Base-by-base conservation (phyloP, 139 green algal species). In the Chlorella sp. region DNA sequence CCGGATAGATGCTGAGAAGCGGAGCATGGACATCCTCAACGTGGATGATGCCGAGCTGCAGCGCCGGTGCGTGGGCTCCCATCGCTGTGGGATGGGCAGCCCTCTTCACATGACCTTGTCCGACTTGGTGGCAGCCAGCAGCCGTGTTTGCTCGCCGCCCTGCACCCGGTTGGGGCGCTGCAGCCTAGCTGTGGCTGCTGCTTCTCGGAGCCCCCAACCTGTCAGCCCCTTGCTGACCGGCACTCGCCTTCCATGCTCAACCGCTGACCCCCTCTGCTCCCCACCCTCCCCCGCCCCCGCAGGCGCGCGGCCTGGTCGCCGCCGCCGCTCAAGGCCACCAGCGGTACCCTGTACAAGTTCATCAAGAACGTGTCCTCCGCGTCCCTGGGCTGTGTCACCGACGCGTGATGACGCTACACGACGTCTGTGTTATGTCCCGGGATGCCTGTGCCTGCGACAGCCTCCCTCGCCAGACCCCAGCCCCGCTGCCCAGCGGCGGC, bases 271-370 rank as follows among this genome's bases (percentile, higher is more conserved):
- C 28, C 56, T n/a, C 30, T 34, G 41, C 40, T 56, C 3, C 1
- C 13, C 56, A 22, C 20, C 32, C 13, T 6, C 22, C 76, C 32
- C 36, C 4, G 30, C 41, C 0, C 40, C 41, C 41, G n/a, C 77
- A 83, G 77, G 67, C 80, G 90, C 1, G 86, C 82, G 1, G 90
- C 86, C 17, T 99, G 95, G 94, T 90, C 65, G 41, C 86, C 94
- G 26, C 97, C 94, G 9, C 92, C 95, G 14, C 90, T 97, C 56
- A 98, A 98, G 83, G 94, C 94, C 34, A 94, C 86, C 16, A 51
- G 36, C 1, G 97, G 97, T 34, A 99, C 97, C 4, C 91, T 99
- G 64, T 98, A 98, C 92, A 99, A 99, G 90, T 99, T 99, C 93
- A 98, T 97, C 92, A 99, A 98, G 91, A 90, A 81, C 68, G 97